Evolutionary conservation across 768 basidiomycete genomes (phyloP).

Genomic region (Imleria badia): DNA sequence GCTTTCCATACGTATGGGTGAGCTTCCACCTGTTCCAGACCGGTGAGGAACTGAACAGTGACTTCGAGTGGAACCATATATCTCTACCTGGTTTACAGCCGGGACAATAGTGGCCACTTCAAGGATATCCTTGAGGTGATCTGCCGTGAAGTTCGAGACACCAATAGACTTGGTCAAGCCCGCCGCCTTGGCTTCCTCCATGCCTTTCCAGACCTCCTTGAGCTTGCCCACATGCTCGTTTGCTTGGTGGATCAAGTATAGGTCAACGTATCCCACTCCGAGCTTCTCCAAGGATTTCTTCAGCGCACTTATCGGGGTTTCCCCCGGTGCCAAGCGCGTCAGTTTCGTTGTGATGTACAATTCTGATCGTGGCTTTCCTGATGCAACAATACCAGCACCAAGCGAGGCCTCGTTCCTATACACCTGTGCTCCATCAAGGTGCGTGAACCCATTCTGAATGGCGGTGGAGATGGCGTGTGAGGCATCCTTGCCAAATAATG

Average conservation of each 20-base stretch:
- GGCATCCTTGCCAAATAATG: slow-evolving; percentile 46
- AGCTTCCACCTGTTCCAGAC: slow-evolving; percentile 42
- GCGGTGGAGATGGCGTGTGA: slow-evolving; percentile 40
- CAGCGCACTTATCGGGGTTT: slow-evolving; percentile 50
- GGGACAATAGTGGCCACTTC: slow-evolving; percentile 45
- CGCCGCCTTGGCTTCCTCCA: slow-evolving; percentile 54
- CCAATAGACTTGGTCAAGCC: slow-evolving; percentile 46
- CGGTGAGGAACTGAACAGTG: neutral
- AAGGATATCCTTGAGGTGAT: slow-evolving; percentile 44
- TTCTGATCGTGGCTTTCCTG: slow-evolving; percentile 50
- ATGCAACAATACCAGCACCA: slow-evolving; percentile 49
- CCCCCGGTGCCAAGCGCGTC: slow-evolving; percentile 30
- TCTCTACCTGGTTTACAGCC: slow-evolving; percentile 51
- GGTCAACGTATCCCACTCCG: slow-evolving; percentile 54
- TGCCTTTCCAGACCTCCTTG: slow-evolving; percentile 54
- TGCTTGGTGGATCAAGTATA: slow-evolving; percentile 62
- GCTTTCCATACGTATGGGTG: slow-evolving; percentile 53
- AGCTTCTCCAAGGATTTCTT: slow-evolving; percentile 55
- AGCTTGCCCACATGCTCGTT: slow-evolving; percentile 40
- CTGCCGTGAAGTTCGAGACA: slow-evolving; percentile 53
- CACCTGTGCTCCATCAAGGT: slow-evolving; percentile 63
- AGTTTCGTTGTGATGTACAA: slow-evolving; percentile 68
- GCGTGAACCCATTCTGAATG: slow-evolving; percentile 55
- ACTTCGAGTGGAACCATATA: neutral
- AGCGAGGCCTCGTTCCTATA: slow-evolving; percentile 58